Conservation (phyloP, 257 asterid genomes). For the Solanum pinnatisectum region DNA sequence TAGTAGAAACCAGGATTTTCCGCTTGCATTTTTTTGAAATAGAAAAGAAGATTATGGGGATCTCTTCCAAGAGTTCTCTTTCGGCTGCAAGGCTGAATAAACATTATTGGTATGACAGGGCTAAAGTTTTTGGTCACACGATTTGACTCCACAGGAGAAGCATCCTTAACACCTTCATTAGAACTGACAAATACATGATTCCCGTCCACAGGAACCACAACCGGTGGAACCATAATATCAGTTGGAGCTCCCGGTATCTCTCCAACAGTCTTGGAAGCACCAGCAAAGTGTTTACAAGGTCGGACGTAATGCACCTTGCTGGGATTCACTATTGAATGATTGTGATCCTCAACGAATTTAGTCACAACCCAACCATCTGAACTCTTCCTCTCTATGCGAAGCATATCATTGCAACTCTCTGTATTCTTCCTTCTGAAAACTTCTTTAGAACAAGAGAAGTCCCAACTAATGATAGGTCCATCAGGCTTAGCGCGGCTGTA, state of each 20-base stretch:
- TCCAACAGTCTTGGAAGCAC: constrained; percentile 33
- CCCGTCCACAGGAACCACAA: constrained; percentile 36
- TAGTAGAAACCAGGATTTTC: constrained; percentile 74
- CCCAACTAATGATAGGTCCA: constrained; percentile 58
- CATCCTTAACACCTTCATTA: constrained; percentile 20
- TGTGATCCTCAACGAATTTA: constrained; percentile 71
- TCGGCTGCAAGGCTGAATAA: constrained; percentile 43
- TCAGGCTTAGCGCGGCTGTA: constrained; percentile 47
- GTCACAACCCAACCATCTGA: constrained; percentile 56
- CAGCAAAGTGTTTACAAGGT: constrained; percentile 60
- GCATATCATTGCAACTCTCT: constrained; percentile 62
- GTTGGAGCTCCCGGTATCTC: constrained; percentile 35
- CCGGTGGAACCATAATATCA: constrained; percentile 19
- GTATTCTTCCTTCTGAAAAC: constrained; percentile 41
- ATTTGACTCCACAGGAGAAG: constrained; percentile 31
- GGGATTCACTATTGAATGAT: constrained; percentile 46
- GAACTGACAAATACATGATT: constrained; percentile 36
- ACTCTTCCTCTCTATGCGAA: constrained; percentile 42
- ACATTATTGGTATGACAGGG: constrained; percentile 38
- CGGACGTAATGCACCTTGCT: constrained; percentile 53
- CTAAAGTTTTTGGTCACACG: constrained; percentile 23
- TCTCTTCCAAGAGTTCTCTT: constrained; percentile 62
- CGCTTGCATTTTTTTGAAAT: constrained; percentile 73
- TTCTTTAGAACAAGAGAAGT: constrained; percentile 60
- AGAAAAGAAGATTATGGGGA: constrained; percentile 65